Base-by-base conservation (phyloP, 331 rosid species). In the Acacia concinna region DNA sequence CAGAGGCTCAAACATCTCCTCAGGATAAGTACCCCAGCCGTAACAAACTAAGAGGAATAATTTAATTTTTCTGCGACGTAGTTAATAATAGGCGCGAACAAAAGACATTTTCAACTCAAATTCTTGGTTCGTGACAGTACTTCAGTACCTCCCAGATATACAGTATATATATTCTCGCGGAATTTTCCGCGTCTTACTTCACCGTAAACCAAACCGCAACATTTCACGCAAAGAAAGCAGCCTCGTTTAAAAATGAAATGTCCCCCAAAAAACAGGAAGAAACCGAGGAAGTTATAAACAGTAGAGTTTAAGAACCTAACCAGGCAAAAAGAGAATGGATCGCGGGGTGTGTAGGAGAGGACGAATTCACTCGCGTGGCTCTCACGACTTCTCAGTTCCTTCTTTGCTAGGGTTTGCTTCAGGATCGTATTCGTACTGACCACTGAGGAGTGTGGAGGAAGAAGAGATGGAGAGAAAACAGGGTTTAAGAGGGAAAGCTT, bases 351-450 rank as follows among this genome's bases (percentile, higher is more conserved):
- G 43, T 20, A 30, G 11, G 59, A 44, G 75, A 73, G 63, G 14
- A 32, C 4, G 40, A 51, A 43, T 54, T 30, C 3, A 20, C 21
- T n/a, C 21, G 54, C 9, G 40, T 27, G 8, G 68, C 73, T 57
- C 25, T 71, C 27, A 75, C 68, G 63, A 38, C 76, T 70, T 70
- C 67, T 79, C 71, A 14, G 79, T 78, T 73, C 71, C 71, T 78
- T 46, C 79, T 44, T 75, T 17, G 84, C 79, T 79, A 84, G 90
- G 90, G 88, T 84, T 87, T 79, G 84, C 62, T 7, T 31, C 62
- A 47, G 78, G 86, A 76, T 67, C 84, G 35, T 41, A n/a, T n/a
- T n/a, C n/a, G n/a, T n/a, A n/a, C n/a, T n/a, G n/a, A n/a, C n/a
- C n/a, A 76, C 79, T 79, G 83, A 79, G 38, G 82, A 70, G 76